A percentile compares a stretch with the other conserved stretches of the same genome.
phyloP scores from a whole-genome alignment of 1,284 basidiomycete genomes.

The Inonotus obliquus region DNA sequence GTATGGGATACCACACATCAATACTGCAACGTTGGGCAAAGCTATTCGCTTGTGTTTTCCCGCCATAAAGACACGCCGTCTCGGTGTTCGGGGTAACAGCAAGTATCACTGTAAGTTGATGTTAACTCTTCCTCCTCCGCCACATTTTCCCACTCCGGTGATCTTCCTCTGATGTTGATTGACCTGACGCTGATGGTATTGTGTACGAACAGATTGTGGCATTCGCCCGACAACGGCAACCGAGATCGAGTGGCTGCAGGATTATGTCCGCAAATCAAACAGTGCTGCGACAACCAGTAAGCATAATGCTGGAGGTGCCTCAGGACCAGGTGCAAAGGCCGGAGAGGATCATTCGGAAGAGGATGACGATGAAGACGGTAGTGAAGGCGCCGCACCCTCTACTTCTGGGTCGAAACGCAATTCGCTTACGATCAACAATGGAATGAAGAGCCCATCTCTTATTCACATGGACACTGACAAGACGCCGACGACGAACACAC shows the following conservation, averaged over 20 bases:
- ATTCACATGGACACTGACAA: conserved; percentile 71
- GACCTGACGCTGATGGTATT: conserved; percentile 12
- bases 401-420: conserved; percentile 65
- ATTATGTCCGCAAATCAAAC: conserved; percentile 85
- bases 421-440: conserved; percentile 60
- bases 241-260: conserved; percentile 86
- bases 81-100: conserved; percentile 88
- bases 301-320: conserved; percentile 52
- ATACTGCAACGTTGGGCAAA: conserved; percentile 91
- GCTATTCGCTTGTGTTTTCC: conserved; percentile 90
- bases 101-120: conserved; percentile 80
- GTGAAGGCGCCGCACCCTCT: conserved; percentile 63
- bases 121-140: not conserved
- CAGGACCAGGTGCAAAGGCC: conserved; percentile 33
- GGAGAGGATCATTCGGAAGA: conserved; percentile 70
- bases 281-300: conserved; percentile 67
- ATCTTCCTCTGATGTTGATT: conserved; percentile 10
- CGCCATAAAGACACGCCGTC: conserved; percentile 87
- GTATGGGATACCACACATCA: conserved; percentile 88
- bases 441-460: conserved; percentile 49
- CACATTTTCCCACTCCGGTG: conserved; percentile 3
- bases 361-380: conserved; percentile 70
- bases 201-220: conserved; percentile 63
- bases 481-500: conserved; percentile 71
- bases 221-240: conserved; percentile 83